Percentiles rank a stretch among this genome's conserved stretches.
These are phyloP conservation scores for Xylaria arbuscula DNA, from an alignment of 2,329 filamentous ascomycete genomes.

Conservation along the genomic window DNA sequence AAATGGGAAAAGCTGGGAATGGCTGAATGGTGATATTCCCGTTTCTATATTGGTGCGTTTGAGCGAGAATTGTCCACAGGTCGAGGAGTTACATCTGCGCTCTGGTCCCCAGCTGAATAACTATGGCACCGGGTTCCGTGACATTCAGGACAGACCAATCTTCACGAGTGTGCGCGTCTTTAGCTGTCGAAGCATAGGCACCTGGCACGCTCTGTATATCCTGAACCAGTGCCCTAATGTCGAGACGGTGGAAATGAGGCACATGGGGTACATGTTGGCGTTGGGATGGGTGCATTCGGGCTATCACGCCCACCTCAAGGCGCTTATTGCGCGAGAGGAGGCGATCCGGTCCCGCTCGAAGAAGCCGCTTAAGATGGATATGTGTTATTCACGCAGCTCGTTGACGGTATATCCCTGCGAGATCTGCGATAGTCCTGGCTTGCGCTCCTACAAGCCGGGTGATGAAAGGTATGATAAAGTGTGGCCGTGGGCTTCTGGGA, in stretches of 20 bases:
- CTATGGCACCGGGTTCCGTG: conserved; percentile 12
- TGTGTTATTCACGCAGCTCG: conserved; percentile 30
- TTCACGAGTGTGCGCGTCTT: conserved; percentile 27
- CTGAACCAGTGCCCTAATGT: conserved; percentile 16
- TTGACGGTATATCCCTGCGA: conserved; percentile 15
- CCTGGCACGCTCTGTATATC: conserved; percentile 20
- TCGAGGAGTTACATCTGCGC: conserved; percentile 31
- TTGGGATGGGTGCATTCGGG: conserved; percentile 17
- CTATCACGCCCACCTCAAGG: conserved; percentile 23
- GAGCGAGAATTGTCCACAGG: conserved; percentile 5
- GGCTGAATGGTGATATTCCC: conserved; percentile 25
- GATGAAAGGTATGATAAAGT: conserved; percentile 15
- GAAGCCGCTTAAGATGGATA: conserved; percentile 27
- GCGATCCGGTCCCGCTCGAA: neutral
- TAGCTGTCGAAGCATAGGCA: conserved; percentile 21
- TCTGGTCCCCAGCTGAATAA: conserved; percentile 19
- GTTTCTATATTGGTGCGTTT: conserved; percentile 17
- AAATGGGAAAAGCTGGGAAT: conserved; percentile 27
- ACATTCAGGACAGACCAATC: conserved; percentile 9
- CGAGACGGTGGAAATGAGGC: conserved; percentile 28
- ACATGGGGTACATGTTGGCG: conserved; percentile 15
- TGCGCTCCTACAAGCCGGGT: neutral
- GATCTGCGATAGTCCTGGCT: conserved; percentile 21
- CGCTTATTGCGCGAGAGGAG: conserved; percentile 24
- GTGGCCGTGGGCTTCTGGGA: conserved; percentile 32